Base-by-base conservation (phyloP, 192 early-diverging fungal species). In the Coemansia sp. region DNA sequence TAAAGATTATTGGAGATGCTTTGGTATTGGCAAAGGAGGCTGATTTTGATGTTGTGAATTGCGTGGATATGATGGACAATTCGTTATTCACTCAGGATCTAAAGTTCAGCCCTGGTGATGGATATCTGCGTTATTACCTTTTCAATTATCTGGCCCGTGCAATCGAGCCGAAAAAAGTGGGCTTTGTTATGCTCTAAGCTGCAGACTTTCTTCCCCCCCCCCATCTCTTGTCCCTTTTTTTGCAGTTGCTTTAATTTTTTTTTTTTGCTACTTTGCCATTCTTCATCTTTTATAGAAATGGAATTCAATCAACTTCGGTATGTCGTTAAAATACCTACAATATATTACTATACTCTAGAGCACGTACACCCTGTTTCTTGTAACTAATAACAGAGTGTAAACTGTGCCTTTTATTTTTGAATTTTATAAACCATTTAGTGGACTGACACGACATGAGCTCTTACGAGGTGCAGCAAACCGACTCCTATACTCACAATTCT, bases 1-100 rank as follows among this genome's bases (percentile, higher is more conserved):
- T 73, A 16, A 68, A 58, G 18, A 72, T 99, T 38, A 85, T 95
- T 55, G 83, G 83, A n/a, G 93, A 94, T 68, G 89, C 88, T 7
- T 81, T 98, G 65, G 86, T 93, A 22, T 48, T 90, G 59, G 95
- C 95, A 8, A 65, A 64, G 34, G 71, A 79, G 2, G 81, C 83
- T 21, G 78, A 84, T 30, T 93, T 96, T 74, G 97, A 99, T 81
- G 97, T 99, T 23, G 89, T 97, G 65, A 99, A 99, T 77, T 92
- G 91, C 51, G 77, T 99, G 65, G 85, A 92, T 60, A 82, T 98
- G 70, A 91, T 96, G 92, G 93, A 95, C 58, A 99, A 99, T 80
- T 54, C 70, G 5, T 53, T 84, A 57, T 94, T 96, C 66, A 70
- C 90, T 4, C 86, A 91, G 4, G 88, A 91, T 24, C 87, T 96